Evolutionary conservation across 768 basidiomycete genomes (phyloP).

Genomic region (Trametes coccinea): DNA sequence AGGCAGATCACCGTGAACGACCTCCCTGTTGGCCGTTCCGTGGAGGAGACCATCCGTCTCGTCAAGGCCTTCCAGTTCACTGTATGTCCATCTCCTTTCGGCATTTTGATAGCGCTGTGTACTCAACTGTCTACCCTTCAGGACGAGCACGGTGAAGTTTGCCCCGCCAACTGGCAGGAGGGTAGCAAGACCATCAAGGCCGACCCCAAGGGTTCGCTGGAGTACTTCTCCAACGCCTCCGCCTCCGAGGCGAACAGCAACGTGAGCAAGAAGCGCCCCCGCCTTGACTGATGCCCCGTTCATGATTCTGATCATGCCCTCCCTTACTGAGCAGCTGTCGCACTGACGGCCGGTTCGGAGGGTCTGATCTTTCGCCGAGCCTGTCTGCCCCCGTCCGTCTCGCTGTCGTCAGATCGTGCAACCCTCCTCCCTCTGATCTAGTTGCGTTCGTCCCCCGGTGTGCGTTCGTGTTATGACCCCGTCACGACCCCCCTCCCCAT

Average conservation of each 20-base stretch:
- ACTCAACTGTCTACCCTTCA: slow-evolving; percentile 29
- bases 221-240: slow-evolving; percentile 58
- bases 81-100: slow-evolving; percentile 41
- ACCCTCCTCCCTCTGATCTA: slow-evolving; percentile 22
- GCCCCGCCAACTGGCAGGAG: slow-evolving; percentile 89
- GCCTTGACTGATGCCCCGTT: slow-evolving; percentile 44
- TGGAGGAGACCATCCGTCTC: slow-evolving; percentile 89
- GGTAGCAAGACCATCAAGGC: slow-evolving; percentile 82
- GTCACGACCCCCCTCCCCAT: slow-evolving; percentile 6
- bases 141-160: slow-evolving; percentile 91
- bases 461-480: slow-evolving; percentile 2
- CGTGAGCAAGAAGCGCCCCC: slow-evolving; percentile 56
- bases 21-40: slow-evolving; percentile 92
- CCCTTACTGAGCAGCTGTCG: slow-evolving; percentile 22
- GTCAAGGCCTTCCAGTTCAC: slow-evolving; percentile 93
- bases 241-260: slow-evolving; percentile 39
- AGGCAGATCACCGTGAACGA: slow-evolving; percentile 91
- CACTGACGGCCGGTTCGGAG: slow-evolving; percentile 20
- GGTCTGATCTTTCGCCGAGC: slow-evolving; percentile 22
- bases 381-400: slow-evolving; percentile 7
- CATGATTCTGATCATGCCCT: slow-evolving; percentile 23
- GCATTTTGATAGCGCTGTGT: not conserved
- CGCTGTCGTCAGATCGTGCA: slow-evolving; percentile 20
- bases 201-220: slow-evolving; percentile 68
- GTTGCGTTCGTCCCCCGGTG: slow-evolving; percentile 12